Conservation (phyloP, 805 yeast species). For the Limtongozyma cylindracea region DNA sequence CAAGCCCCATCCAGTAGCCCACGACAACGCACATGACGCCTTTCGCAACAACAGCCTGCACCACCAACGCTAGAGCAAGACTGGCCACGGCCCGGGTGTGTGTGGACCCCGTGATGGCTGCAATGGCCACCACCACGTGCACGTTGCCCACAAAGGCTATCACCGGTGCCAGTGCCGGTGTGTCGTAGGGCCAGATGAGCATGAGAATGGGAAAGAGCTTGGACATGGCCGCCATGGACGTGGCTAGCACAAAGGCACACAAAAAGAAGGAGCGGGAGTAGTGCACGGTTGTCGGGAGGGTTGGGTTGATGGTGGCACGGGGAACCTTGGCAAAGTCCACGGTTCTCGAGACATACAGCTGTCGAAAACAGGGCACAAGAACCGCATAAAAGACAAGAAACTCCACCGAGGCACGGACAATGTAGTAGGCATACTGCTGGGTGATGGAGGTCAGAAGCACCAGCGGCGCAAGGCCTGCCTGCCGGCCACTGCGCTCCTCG, state of each 20-base stretch:
- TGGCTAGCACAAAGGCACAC: constrained; percentile 40
- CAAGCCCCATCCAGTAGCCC: too few species aligned
- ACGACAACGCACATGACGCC: too few species aligned
- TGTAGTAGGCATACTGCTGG: constrained; percentile 29
- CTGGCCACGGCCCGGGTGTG: too few species aligned
- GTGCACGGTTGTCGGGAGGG: constrained; percentile 5
- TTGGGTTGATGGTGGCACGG: constrained; percentile 2
- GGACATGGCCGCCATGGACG: constrained; percentile 57
- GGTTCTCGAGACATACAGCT: too few species aligned
- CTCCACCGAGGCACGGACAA: constrained; percentile 22
- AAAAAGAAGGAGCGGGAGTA: constrained; percentile 21
- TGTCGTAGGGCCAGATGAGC: constrained; percentile 92
- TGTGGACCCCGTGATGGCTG: too few species aligned
- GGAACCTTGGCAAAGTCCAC: constrained; percentile 6
- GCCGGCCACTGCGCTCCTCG: constrained; percentile 33
- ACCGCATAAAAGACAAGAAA: too few species aligned
- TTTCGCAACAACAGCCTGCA: too few species aligned
- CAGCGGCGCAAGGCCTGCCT: constrained; percentile 5
- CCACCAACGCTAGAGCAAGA: too few species aligned
- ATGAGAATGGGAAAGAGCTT: constrained; percentile 76
- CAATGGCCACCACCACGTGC: too few species aligned
- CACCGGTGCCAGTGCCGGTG: constrained; percentile 31
- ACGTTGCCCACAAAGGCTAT: too few species aligned
- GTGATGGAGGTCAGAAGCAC: constrained; percentile 11
- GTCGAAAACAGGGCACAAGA: too few species aligned